Percentiles rank a stretch among this genome's conserved stretches.
These are phyloP conservation scores for Halenospora varia DNA, from an alignment of 495 filamentous ascomycete species.

Conservation along the genomic window DNA sequence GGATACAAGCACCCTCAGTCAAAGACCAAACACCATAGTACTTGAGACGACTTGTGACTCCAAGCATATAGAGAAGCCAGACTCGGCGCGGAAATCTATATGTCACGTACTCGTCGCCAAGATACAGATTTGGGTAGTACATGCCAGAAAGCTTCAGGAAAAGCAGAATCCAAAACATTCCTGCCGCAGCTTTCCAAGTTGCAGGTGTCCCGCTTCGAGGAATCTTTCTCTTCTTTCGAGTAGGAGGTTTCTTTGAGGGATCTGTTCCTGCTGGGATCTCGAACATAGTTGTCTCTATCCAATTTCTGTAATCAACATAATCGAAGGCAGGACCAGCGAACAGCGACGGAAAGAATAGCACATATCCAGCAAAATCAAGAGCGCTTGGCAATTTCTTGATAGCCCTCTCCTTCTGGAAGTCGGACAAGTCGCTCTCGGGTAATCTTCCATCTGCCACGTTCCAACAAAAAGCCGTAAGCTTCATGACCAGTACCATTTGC, in stretches of 20 bases:
- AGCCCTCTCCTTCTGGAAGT: slow-evolving; percentile 79
- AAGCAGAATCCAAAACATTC: slow-evolving; percentile 71
- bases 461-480: slow-evolving; percentile 96
- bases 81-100: slow-evolving; percentile 68
- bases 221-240: slow-evolving; percentile 90
- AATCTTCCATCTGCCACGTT: slow-evolving; percentile 88
- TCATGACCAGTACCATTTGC: slow-evolving; percentile 98
- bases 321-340: slow-evolving; percentile 90
- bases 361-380: slow-evolving; percentile 82
- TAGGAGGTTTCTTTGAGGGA: slow-evolving; percentile 74
- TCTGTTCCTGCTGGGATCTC: slow-evolving; percentile 75
- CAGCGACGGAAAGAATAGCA: slow-evolving; percentile 90
- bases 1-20: slow-evolving; percentile 91
- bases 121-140: slow-evolving; percentile 58
- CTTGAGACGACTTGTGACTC: slow-evolving; percentile 75
- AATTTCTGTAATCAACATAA: slow-evolving; percentile 84
- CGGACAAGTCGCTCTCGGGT: slow-evolving; percentile 72
- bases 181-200: slow-evolving; percentile 65
- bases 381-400: slow-evolving; percentile 66
- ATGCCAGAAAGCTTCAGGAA: slow-evolving; percentile 71
- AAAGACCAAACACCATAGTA: slow-evolving; percentile 96
- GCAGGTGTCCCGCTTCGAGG: slow-evolving; percentile 88
- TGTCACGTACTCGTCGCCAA: slow-evolving; percentile 56
- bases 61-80: slow-evolving; percentile 76
- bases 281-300: slow-evolving; percentile 94